phyloP scores from a whole-genome alignment of 352 stramenopile species.

The Pythium insidiosum region DNA sequence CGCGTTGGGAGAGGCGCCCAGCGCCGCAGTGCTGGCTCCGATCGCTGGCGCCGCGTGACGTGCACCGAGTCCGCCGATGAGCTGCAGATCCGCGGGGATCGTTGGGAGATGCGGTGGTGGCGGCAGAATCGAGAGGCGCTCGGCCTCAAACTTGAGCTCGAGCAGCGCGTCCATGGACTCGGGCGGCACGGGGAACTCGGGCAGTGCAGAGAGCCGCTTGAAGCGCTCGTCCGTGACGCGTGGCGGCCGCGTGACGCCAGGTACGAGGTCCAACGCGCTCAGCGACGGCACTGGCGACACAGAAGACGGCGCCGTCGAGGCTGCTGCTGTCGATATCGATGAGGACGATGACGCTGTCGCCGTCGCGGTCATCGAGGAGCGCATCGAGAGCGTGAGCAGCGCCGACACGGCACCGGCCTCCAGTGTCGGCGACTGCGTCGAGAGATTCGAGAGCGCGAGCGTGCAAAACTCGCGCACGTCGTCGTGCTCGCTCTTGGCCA shows the following conservation, averaged over 20 bases:
- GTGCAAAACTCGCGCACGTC: slow-evolving; percentile 62
- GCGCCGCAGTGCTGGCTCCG: neutral
- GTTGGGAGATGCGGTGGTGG: slow-evolving; percentile 38
- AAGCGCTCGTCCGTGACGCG: slow-evolving; percentile 33
- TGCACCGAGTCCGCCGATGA: slow-evolving; percentile 2
- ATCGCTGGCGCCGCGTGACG: neutral
- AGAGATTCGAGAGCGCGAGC: slow-evolving; percentile 64
- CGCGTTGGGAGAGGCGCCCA: neutral
- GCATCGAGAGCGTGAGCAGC: slow-evolving; percentile 42
- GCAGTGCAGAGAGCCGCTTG: slow-evolving; percentile 30
- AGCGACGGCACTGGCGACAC: neutral
- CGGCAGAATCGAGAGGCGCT: slow-evolving; percentile 39
- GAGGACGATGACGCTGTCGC: no score
- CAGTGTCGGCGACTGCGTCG: slow-evolving; percentile 52
- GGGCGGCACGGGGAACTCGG: slow-evolving; percentile 17
- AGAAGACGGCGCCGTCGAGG: no score
- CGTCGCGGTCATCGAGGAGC: no score
- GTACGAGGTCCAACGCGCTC: neutral
- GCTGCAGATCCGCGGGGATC: slow-evolving; percentile 26
- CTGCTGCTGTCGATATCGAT: no score
- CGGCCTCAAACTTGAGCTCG: slow-evolving; percentile 41
- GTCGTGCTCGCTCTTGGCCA: slow-evolving; percentile 51
- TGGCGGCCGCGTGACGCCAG: slow-evolving; percentile 26
- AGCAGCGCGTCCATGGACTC: slow-evolving; percentile 8
- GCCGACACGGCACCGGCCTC: slow-evolving; percentile 56